Evolutionary conservation across 2,329 filamentous ascomycete genomes (phyloP).

Genomic region (Colletotrichum chlorophyti): DNA sequence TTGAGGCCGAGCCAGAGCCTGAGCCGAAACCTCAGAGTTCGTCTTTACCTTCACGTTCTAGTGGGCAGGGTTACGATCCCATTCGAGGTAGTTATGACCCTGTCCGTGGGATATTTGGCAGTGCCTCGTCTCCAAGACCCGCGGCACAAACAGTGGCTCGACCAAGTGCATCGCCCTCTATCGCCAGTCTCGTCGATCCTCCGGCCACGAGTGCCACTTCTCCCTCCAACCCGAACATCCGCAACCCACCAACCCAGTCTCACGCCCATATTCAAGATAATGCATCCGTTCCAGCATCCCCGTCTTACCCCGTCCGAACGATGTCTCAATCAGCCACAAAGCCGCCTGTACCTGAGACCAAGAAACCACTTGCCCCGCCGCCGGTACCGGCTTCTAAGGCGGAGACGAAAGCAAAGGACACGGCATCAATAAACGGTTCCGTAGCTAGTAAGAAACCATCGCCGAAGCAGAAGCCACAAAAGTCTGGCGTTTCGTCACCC

Average conservation of each 20-base stretch:
- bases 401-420: conserved; percentile 24
- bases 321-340: conserved; percentile 43
- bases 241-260: conserved; percentile 34
- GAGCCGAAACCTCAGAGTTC: conserved; percentile 50
- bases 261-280: conserved; percentile 43
- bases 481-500: conserved; percentile 52
- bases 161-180: conserved; percentile 89
- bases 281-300: conserved; percentile 49
- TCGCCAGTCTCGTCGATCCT: conserved; percentile 86
- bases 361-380: conserved; percentile 45
- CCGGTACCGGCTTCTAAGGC: conserved; percentile 35
- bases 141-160: conserved; percentile 58
- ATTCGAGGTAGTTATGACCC: conserved; percentile 79
- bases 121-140: conserved; percentile 56
- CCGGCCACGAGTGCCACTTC: conserved; percentile 46
- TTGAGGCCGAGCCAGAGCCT: conserved; percentile 52
- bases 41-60: conserved; percentile 61
- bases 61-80: conserved; percentile 88
- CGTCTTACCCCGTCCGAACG: conserved; percentile 44
- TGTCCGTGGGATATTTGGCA: conserved; percentile 53
- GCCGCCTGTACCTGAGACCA: conserved; percentile 41
- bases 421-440: conserved; percentile 12
- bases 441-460: conserved; percentile 49
- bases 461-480: conserved; percentile 53
- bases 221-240: conserved; percentile 37